Conservation (phyloP, 805 yeast species). For the Candida chilensis region DNA sequence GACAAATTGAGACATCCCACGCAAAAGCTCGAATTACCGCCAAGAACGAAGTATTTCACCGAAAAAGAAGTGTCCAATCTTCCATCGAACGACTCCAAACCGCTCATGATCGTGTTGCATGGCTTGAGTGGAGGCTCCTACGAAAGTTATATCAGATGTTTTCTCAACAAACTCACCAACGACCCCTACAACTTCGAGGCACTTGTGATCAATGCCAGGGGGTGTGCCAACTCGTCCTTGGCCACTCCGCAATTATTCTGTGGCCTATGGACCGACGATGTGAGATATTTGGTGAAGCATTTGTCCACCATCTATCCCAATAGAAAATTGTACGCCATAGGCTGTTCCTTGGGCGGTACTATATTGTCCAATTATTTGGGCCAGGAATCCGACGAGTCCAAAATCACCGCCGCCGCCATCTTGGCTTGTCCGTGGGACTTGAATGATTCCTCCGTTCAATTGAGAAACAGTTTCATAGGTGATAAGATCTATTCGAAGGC, state of each 20-base stretch:
- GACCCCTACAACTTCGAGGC: conserved; percentile 38
- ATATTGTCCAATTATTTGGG: conserved; percentile 61
- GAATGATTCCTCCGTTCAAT: conserved; percentile 38
- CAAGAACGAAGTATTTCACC: conserved; percentile 55
- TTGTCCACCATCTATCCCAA: conserved; percentile 45
- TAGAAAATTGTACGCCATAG: conserved; percentile 57
- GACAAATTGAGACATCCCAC: conserved; percentile 27
- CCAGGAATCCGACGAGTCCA: conserved; percentile 46
- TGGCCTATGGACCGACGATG: conserved; percentile 63
- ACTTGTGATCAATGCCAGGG: conserved; percentile 59
- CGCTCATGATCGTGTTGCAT: conserved; percentile 55
- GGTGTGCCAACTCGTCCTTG: conserved; percentile 68
- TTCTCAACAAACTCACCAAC: conserved; percentile 31
- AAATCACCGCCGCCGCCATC: conserved; percentile 48
- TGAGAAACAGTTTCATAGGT: conserved; percentile 30
- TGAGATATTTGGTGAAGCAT: conserved; percentile 46
- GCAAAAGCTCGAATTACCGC: conserved; percentile 51
- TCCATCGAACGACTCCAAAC: conserved; percentile 29
- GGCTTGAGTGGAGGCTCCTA: conserved; percentile 79
- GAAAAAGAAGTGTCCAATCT: conserved; percentile 28
- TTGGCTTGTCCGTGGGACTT: conserved; percentile 73
- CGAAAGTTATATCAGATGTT: conserved; percentile 60
- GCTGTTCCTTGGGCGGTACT: conserved; percentile 69
- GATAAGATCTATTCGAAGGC: conserved; percentile 36
- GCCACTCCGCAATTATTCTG: conserved; percentile 60